Evolutionary conservation across 2,329 filamentous ascomycete genomes (phyloP), one percentile per base, ranked within the genome.

Genomic region (Beauveria caledonica): DNA sequence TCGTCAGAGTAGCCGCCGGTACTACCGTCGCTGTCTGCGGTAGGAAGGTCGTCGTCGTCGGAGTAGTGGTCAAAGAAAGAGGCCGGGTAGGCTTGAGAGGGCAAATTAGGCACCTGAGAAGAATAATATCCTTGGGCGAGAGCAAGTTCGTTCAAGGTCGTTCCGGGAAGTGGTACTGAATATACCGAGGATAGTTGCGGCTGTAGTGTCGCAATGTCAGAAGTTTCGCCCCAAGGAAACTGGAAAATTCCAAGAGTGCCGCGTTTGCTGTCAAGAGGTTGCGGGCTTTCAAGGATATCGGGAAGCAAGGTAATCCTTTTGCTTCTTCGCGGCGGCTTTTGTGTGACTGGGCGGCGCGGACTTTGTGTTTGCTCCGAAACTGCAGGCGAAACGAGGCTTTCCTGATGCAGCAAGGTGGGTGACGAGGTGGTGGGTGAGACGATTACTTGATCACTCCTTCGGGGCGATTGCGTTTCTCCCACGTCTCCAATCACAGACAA

Each of bases 171-270:
- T 23, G 77, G 74, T 71, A 75, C 76, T 58, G 57, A 59, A 25
- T 23, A 52, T 33, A 42, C 27, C 71, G 62, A 72, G 70, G 39
- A 33, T 51, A 70, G 72, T 9, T 70, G 70, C 59, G 71, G 69
- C 63, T 75, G 76, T 59, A 79, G 69, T 29, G 71, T 79, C 10
- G 79, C 79, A 58, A 77, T 77, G 69, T 86, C 83, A 21, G 84
- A 86, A 65, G 73, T 80, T 71, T 86, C 84, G 15, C 85, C 85
- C 82, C 83, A 86, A 2, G 85, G 83, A 64, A 86, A 86, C 65
- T 85, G 82, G 73, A 86, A 87, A 66, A 87, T 82, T 5, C 84
- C 85, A 19, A 87, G 76, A 11, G 83, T 86, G 13, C 78, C 82
- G 46, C 79, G 76, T 70, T 81, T 83, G 68, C 85, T 75, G 5